A percentile compares a stretch with the other conserved stretches of the same genome.
Evolutionary conservation across 495 filamentous ascomycete genomes (phyloP).

Genomic region (Daldinia concentrica): DNA sequence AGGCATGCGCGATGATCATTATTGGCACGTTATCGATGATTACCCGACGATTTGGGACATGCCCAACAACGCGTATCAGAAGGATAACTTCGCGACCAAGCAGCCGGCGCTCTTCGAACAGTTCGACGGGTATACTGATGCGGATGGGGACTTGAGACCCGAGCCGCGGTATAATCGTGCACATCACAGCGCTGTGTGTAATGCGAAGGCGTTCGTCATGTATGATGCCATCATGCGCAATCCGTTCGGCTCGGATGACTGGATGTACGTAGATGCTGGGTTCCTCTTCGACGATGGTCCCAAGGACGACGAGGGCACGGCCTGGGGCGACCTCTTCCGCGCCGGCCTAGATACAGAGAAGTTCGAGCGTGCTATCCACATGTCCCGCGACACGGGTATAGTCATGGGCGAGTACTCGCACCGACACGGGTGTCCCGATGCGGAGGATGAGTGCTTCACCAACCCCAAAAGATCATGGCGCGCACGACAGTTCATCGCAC

Average conservation of each 20-base stretch:
- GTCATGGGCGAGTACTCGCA: slow-evolving; percentile 40
- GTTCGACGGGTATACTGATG: slow-evolving; percentile 49
- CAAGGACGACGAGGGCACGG: slow-evolving; percentile 16
- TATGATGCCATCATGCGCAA: slow-evolving; percentile 41
- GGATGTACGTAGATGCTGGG: slow-evolving; percentile 38
- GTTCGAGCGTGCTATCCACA: slow-evolving; percentile 31
- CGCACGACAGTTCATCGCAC: slow-evolving; percentile 34
- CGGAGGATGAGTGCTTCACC: slow-evolving; percentile 34
- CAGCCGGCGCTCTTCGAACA: slow-evolving; percentile 42
- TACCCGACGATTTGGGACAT: slow-evolving; percentile 40
- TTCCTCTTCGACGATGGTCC: slow-evolving; percentile 40
- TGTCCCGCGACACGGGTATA: slow-evolving; percentile 34
- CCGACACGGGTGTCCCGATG: slow-evolving; percentile 24
- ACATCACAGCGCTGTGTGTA: slow-evolving; percentile 39
- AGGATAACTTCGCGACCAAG: slow-evolving; percentile 32
- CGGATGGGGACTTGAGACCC: slow-evolving; percentile 32
- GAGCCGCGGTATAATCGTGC: slow-evolving; percentile 33
- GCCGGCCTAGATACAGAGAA: slow-evolving; percentile 25
- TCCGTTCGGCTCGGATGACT: slow-evolving; percentile 33
- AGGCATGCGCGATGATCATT: slow-evolving; percentile 23
- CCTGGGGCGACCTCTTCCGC: slow-evolving; percentile 33
- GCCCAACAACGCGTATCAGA: slow-evolving; percentile 37
- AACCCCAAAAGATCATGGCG: slow-evolving; percentile 30
- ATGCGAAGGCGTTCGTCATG: slow-evolving; percentile 42
- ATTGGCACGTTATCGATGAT: slow-evolving; percentile 35